Evolutionary conservation across 73 alveolate species (phyloP), one percentile per base, ranked within the genome.

Genomic region (Loxodes magnus): DNA sequence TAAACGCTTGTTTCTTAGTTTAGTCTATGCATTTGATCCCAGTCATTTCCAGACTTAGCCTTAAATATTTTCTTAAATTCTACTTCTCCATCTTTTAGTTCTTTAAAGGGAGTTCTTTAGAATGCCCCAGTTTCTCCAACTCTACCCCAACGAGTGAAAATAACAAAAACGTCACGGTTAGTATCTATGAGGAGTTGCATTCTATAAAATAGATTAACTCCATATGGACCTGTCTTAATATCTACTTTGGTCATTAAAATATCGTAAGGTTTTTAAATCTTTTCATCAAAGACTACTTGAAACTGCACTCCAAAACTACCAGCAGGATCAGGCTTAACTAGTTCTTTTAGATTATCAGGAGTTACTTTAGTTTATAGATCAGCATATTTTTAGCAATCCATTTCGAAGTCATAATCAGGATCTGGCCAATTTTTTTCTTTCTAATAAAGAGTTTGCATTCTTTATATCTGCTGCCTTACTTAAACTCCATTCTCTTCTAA

Each of bases 81-180:
- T 39, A 71, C 74, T 26, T 76, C 59, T 3, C 90, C 95, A 10
- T 83, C 96, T 4, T 82, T 86, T 46, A 60, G 55, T 20, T 51
- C 55, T 35, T 65, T 59, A 58, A 85, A 93, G 0, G 99, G 99
- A 14, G 98, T 78, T 46, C 94, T 66, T 74, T 93, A 83, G 71
- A 75, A 74, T 55, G 86, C 87, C n/a, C 99, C 99, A 42, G 50
- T 73, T 55, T 87, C 96, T n/a, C 99, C 99, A 26, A 93, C 89
- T 26, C 97, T 49, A 3, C 99, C 99, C 88, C 89, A 93, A 62
- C 95, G 77, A 9, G 99, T 93, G 46, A 91, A 89, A 4, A 93
- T 84, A 2, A 93, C 77, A 64, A 68, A 89, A 54, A 89, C 88
- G 53, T 86, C 93, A 53, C 93, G 68, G 49, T 87, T 87, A 36